These are phyloP conservation scores for Rhododendron williamsianum DNA, from an alignment of 148 eudicot genomes.

Conservation along the genomic window DNA sequence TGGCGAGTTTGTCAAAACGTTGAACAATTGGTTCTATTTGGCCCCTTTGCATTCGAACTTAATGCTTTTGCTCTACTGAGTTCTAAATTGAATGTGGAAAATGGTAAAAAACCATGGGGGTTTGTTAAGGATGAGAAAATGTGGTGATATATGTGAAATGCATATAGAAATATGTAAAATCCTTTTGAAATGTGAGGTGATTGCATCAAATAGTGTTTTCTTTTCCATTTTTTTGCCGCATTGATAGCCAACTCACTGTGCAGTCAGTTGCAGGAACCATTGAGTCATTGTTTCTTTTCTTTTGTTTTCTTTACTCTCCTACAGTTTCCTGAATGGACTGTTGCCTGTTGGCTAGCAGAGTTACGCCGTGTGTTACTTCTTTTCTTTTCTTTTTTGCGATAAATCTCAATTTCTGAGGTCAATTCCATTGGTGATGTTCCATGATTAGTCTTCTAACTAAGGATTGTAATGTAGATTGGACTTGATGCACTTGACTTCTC, in stretches of 20 bases:
- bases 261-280: not conserved
- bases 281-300: not conserved
- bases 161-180: not conserved
- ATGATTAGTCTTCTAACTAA: not conserved
- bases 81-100: not conserved
- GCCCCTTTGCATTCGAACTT: not conserved
- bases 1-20: not conserved
- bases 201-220: not conserved
- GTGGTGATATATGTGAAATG: not conserved
- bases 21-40: not conserved
- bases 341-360: not conserved
- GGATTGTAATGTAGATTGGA: not conserved
- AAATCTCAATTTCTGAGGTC: not conserved
- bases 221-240: not conserved
- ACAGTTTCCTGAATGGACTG: not conserved
- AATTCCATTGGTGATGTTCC: conserved; percentile 2
- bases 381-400: not conserved
- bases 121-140: not conserved
- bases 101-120: not conserved
- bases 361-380: not conserved
- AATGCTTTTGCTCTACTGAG: not conserved
- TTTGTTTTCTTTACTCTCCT: not conserved
- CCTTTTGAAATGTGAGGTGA: not conserved
- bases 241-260: not conserved
- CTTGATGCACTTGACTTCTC: not conserved